phyloP scores from a whole-genome alignment of 176 grass and related monocot genomes.

The Poa pratensis region DNA sequence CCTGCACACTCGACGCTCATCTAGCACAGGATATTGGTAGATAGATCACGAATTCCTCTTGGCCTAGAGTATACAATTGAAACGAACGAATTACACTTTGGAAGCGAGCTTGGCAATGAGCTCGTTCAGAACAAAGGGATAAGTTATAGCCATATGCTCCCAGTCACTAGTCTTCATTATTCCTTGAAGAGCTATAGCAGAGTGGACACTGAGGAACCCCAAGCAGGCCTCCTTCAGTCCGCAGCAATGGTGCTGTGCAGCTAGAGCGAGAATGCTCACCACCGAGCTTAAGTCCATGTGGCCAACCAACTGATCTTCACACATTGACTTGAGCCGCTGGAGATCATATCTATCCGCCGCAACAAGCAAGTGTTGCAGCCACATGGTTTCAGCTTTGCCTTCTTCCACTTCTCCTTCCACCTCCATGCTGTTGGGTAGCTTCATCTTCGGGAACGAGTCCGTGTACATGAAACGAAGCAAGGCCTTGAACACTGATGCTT shows the following conservation, averaged over 20 bases:
- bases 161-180: not conserved
- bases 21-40: no score
- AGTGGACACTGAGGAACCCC: not conserved
- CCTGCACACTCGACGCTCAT: no score
- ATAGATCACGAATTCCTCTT: no score
- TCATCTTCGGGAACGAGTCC: not conserved
- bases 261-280: not conserved
- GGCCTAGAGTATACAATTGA: no score
- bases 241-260: not conserved
- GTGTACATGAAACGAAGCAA: not conserved
- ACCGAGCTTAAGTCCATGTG: not conserved
- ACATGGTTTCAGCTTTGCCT: not conserved
- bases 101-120: not conserved
- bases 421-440: no score
- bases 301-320: constrained; percentile 29
- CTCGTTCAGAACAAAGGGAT: not conserved
- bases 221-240: not conserved
- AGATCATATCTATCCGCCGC: constrained; percentile 27
- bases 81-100: not conserved
- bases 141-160: not conserved
- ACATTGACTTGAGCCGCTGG: constrained; percentile 41
- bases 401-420: not conserved
- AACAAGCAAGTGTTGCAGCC: constrained; percentile 35
- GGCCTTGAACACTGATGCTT: constrained; percentile 32
- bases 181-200: not conserved